These are phyloP conservation scores for Tilletiaria anomala DNA, from an alignment of 1,284 basidiomycete species.

Conservation along the genomic window DNA sequence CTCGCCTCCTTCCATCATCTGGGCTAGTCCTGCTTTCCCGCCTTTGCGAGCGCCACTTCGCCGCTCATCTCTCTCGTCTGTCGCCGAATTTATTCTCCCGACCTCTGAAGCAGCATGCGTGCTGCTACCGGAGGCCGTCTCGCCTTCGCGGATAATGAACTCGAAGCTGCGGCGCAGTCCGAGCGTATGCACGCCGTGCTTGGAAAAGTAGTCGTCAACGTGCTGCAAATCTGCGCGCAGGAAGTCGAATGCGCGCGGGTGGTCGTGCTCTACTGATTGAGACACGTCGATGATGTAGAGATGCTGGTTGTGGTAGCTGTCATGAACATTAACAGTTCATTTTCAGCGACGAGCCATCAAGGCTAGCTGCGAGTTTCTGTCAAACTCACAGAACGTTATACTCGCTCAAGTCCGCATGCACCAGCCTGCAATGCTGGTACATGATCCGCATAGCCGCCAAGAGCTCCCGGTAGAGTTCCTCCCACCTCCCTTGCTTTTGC, in stretches of 20 bases:
- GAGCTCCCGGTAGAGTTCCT: slow-evolving; percentile 61
- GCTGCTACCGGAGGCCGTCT: not conserved
- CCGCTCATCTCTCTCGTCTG: no score
- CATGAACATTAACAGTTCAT: not conserved
- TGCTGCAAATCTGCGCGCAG: slow-evolving; percentile 82
- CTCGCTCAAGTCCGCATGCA: slow-evolving; percentile 94
- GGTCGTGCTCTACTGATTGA: slow-evolving; percentile 96
- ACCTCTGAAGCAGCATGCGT: no score
- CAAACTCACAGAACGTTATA: slow-evolving; percentile 81
- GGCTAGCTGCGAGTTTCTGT: not conserved
- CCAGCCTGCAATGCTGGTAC: slow-evolving; percentile 79
- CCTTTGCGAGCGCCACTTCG: not conserved
- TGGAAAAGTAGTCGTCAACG: slow-evolving; percentile 76
- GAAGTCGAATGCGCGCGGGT: slow-evolving; percentile 75
- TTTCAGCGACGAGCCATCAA: no score
- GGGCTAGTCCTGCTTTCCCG: not conserved
- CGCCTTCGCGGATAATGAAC: slow-evolving; percentile 14
- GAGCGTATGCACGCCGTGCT: slow-evolving; percentile 57
- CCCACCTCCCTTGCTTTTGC: slow-evolving; percentile 9
- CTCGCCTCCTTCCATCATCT: not conserved
- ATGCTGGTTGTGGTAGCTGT: slow-evolving; percentile 49
- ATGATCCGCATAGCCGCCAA: slow-evolving; percentile 66
- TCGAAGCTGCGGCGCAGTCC: slow-evolving; percentile 75
- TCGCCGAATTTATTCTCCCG: no score
- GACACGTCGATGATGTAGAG: slow-evolving; percentile 95